Conservation (phyloP, 768 basidiomycete species). For the Xerocomellus intermedius region DNA sequence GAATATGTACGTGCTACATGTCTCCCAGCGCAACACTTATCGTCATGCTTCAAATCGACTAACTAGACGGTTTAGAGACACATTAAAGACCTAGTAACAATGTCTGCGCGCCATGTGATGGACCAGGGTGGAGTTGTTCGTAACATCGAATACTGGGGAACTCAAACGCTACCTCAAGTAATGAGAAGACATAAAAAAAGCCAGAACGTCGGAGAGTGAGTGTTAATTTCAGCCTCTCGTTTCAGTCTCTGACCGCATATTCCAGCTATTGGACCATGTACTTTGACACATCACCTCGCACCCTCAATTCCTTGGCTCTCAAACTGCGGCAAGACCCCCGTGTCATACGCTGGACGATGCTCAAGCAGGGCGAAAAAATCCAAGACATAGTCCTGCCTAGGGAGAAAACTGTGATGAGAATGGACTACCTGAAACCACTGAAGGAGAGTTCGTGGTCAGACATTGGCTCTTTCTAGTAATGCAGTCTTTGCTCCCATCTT, state of each 20-base stretch:
- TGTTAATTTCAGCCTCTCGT: constrained; percentile 19
- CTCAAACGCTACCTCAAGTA: constrained; percentile 65
- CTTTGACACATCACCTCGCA: constrained; percentile 82
- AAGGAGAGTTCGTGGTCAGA: constrained; percentile 30
- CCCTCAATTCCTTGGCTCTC: constrained; percentile 59
- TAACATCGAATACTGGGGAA: constrained; percentile 74
- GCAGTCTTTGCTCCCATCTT: not conserved
- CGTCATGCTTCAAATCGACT: not conserved
- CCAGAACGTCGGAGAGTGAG: constrained; percentile 74
- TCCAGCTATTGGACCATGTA: constrained; percentile 86
- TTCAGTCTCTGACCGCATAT: constrained; percentile 4
- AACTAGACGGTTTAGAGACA: constrained; percentile 46
- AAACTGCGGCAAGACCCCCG: constrained; percentile 77
- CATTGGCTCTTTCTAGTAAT: constrained; percentile 11
- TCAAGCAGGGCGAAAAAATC: constrained; percentile 73
- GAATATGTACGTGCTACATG: constrained; percentile 57
- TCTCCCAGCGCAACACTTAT: not conserved
- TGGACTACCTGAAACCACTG: constrained; percentile 23
- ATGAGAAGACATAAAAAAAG: constrained; percentile 63
- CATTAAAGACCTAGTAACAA: constrained; percentile 71
- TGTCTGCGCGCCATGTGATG: constrained; percentile 70
- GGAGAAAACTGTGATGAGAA: constrained; percentile 40
- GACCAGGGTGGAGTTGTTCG: constrained; percentile 79
- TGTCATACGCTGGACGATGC: constrained; percentile 77
- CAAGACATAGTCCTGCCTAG: constrained; percentile 63